Evolutionary conservation across 768 basidiomycete genomes (phyloP).

Genomic region (Strobilomyces confusus): DNA sequence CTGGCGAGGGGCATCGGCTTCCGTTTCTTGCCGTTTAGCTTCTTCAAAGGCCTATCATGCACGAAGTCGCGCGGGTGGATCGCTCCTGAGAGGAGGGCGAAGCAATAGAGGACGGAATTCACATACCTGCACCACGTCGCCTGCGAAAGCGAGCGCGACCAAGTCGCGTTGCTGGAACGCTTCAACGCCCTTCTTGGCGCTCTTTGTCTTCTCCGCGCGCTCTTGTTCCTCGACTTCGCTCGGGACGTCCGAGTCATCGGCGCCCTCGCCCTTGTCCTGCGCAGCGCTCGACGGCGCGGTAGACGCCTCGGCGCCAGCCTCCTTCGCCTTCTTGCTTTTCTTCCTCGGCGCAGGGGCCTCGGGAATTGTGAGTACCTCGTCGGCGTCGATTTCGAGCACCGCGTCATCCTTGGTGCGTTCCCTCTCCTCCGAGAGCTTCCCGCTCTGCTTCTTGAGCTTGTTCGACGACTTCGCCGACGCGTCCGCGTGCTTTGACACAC

Average conservation of each 20-base stretch:
- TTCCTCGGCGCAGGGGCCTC: conserved; percentile 5
- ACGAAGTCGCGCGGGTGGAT: not conserved
- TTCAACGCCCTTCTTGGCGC: conserved; percentile 40
- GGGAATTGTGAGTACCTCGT: conserved; percentile 18
- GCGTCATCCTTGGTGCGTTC: conserved; percentile 71
- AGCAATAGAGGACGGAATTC: not conserved
- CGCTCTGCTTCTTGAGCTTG: conserved; percentile 63
- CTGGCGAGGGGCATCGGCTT: conserved; percentile 81
- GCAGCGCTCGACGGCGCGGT: conserved; percentile 5
- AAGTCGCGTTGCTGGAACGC: conserved; percentile 90
- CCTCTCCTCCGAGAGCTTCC: conserved; percentile 54
- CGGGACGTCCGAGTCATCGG: conserved; percentile 51
- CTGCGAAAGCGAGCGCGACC: conserved; percentile 93
- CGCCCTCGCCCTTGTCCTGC: conserved; percentile 16
- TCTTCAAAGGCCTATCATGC: conserved; percentile 75
- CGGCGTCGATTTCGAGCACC: conserved; percentile 63
- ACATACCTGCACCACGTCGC: conserved; percentile 87
- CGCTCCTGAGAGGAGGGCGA: not conserved
- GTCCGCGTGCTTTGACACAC: conserved; percentile 64
- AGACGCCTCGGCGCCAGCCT: not conserved
- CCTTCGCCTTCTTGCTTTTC: conserved; percentile 19
- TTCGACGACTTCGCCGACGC: conserved; percentile 65
- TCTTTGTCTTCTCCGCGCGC: conserved; percentile 41
- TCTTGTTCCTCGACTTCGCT: conserved; percentile 75
- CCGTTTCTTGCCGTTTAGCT: conserved; percentile 72